Conservation (phyloP, 2,329 filamentous ascomycete species). For the Xylaria sp. region DNA sequence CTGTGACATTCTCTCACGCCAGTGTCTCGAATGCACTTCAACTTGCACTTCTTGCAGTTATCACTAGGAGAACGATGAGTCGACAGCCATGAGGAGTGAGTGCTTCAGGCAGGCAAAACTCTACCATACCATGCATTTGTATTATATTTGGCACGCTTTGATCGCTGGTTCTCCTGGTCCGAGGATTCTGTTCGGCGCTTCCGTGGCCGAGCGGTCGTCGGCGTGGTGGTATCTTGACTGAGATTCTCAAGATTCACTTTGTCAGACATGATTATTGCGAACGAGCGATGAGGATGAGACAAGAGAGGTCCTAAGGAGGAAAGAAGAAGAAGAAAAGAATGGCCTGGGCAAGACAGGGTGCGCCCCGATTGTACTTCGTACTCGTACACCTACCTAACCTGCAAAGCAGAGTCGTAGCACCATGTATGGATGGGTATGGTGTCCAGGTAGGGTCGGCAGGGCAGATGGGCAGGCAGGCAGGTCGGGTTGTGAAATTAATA, state of each 20-base stretch:
- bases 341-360: background rate
- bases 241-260: background rate
- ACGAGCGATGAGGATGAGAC: background rate
- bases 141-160: slow-evolving; percentile 5
- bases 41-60: slow-evolving; percentile 1
- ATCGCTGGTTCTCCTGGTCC: background rate
- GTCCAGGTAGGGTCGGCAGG: background rate
- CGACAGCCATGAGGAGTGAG: background rate
- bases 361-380: background rate
- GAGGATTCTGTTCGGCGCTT: background rate
- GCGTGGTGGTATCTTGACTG: background rate
- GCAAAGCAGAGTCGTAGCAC: too few species aligned
- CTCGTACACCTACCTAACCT: too few species aligned
- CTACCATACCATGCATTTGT: slow-evolving; percentile 10
- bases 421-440: too few species aligned
- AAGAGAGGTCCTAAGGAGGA: background rate
- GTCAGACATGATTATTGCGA: background rate
- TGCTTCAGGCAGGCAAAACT: background rate
- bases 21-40: slow-evolving; percentile 1
- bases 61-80: background rate
- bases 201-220: background rate
- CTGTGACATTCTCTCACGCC: background rate
- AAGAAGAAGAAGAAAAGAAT: background rate
- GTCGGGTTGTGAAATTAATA: background rate
- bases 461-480: background rate